phyloP scores from a whole-genome alignment of 768 basidiomycete species.

The Trametes cubensis region DNA sequence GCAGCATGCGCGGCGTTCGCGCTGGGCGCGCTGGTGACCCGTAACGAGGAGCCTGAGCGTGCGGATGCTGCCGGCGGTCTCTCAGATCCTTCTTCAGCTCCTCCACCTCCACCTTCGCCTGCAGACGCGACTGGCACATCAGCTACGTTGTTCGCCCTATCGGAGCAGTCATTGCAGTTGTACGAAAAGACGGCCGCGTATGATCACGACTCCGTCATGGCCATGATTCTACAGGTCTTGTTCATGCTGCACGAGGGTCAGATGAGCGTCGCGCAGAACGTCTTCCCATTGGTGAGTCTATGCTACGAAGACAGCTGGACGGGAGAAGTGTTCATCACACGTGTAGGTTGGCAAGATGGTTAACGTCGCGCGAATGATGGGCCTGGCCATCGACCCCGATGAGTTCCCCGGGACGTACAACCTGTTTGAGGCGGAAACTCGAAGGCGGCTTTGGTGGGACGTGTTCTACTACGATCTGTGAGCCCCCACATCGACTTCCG shows the following conservation, averaged over 20 bases:
- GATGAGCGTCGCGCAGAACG: slow-evolving; percentile 43
- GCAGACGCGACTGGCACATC: slow-evolving; percentile 28
- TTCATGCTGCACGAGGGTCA: slow-evolving; percentile 56
- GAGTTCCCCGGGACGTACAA: slow-evolving; percentile 50
- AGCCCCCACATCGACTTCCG: slow-evolving; percentile 33
- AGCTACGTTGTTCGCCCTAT: slow-evolving; percentile 48
- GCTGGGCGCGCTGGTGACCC: slow-evolving; percentile 50
- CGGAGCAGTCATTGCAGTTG: slow-evolving; percentile 48
- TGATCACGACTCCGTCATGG: slow-evolving; percentile 59
- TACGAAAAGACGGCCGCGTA: slow-evolving; percentile 47
- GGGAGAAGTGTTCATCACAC: background rate
- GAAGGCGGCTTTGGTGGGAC: slow-evolving; percentile 77
- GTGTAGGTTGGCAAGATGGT: slow-evolving; percentile 69
- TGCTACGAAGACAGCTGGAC: background rate
- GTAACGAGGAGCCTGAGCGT: slow-evolving; percentile 22
- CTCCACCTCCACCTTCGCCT: slow-evolving; percentile 16
- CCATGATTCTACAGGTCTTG: slow-evolving; percentile 60
- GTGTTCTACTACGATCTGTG: slow-evolving; percentile 78
- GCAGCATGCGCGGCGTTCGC: slow-evolving; percentile 61
- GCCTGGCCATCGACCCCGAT: slow-evolving; percentile 61
- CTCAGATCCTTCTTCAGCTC: slow-evolving; percentile 19
- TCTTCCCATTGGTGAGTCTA: slow-evolving; percentile 46
- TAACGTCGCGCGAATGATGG: slow-evolving; percentile 64
- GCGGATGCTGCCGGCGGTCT: slow-evolving; percentile 18
- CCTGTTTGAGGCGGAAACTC: slow-evolving; percentile 53